Evolutionary conservation across 1,139 yeast genomes (phyloP), one percentile per base, ranked within the genome.

Genomic region (Suhomyces chickasaworum): DNA sequence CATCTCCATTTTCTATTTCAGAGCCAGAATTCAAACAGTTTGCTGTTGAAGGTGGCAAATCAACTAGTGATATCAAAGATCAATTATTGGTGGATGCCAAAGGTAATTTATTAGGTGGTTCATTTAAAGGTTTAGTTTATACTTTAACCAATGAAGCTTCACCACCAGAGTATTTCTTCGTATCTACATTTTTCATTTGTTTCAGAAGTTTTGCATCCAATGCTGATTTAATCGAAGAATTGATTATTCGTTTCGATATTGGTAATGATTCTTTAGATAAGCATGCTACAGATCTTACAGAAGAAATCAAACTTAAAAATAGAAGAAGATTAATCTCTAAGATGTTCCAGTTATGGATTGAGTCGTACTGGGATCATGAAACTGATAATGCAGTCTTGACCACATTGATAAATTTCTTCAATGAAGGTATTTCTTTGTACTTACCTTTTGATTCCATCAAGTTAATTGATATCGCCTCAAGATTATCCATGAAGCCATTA

Each of bases 301-400:
- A 76, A 10, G 80, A 81, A 52, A 69, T 82, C 17, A 73, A 77
- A 48, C 58, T 85, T 43, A 82, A 83, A 57, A 82, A 77, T 53
- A 75, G 95, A 60, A 73, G 95, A 57, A 78, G 83, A 50, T 68
- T 85, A 45, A 81, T 89, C 36, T 81, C 84, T 53, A 81, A 78
- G 55, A 73, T 86, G 64, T 81, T 89, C 57, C 86, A 82, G 58
- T 70, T 83, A 42, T 91, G 98, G 98, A 68, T 90, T 65, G 95
- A 89, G 64, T 84, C 93, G 44, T 89, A 86, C 61, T 91, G 97
- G 97, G 80, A 82, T 54, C 80, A 75, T 46, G 75, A 78, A 29
- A 57, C 69, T 12, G 97, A 89, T 60, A 79, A 77, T 51, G 69
- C 66, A 20, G 71, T 83, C 29, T 65, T 90, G 39, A 81, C 93